phyloP scores from a whole-genome alignment of 306 rosid genomes.

The Senna siamea region DNA sequence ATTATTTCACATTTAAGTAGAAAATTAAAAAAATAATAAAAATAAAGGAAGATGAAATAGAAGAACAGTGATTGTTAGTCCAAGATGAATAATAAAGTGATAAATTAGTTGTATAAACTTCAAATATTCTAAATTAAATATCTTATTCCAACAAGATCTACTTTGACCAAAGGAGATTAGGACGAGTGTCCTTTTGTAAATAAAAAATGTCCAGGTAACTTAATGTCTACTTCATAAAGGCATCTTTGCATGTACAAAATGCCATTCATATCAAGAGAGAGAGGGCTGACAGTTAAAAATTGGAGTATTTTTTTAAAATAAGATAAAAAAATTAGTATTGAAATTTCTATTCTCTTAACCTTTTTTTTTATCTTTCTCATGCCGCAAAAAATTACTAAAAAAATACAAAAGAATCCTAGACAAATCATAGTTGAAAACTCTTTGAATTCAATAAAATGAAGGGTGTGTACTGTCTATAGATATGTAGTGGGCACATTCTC shows the following conservation, averaged over 20 bases:
- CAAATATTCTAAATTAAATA: constrained; percentile 1
- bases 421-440: too few relatives aligned
- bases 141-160: background rate
- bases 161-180: constrained; percentile 8
- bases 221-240: background rate
- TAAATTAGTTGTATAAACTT: background rate
- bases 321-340: too few relatives aligned
- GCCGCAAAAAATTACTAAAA: too few relatives aligned
- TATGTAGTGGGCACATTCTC: constrained; percentile 12
- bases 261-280: background rate
- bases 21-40: background rate
- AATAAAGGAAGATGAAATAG: background rate
- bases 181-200: background rate
- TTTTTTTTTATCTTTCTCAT: too few relatives aligned
- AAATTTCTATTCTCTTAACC: too few relatives aligned
- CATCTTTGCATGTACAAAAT: background rate
- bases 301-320: too few relatives aligned
- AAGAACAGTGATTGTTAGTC: background rate
- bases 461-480: background rate
- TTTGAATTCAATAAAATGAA: background rate
- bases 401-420: too few relatives aligned
- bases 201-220: background rate
- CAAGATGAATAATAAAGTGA: background rate
- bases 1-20: background rate
- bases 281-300: too few relatives aligned